Evolutionary conservation across 2,329 filamentous ascomycete species (phyloP).

Genomic region (Sordariomycetes sp.): DNA sequence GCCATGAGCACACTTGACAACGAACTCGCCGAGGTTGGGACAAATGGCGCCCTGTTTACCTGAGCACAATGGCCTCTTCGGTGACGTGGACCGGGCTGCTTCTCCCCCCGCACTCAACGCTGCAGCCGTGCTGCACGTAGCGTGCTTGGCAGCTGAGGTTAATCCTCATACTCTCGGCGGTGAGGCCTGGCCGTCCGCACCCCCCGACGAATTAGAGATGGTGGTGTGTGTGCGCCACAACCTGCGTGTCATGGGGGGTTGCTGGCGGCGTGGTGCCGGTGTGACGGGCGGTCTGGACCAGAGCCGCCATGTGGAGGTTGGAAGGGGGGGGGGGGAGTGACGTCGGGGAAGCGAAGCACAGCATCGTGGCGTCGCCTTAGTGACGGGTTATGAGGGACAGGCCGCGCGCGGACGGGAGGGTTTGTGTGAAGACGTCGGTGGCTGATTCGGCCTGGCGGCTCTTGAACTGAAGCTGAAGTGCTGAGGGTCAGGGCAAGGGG

Average conservation of each 20-base stretch:
- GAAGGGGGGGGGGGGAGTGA: background rate
- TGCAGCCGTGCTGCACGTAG: background rate
- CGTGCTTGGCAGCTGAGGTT: constrained; percentile 4
- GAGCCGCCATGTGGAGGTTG: background rate
- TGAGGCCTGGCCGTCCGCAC: too few relatives aligned
- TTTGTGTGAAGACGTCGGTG: background rate
- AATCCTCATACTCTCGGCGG: background rate
- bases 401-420: background rate
- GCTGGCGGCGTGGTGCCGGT: background rate
- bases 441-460: background rate
- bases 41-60: background rate
- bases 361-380: background rate
- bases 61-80: background rate
- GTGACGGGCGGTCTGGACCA: background rate
- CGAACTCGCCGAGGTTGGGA: too few relatives aligned
- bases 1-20: too few relatives aligned
- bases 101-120: background rate
- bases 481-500: too few relatives aligned
- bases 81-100: background rate
- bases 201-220: too few relatives aligned
- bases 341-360: background rate
- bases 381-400: background rate
- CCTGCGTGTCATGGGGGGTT: background rate
- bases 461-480: too few relatives aligned
- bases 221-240: background rate